Percentiles rank a stretch among this genome's conserved stretches.
Conservation (phyloP, 768 basidiomycete genomes). For the Suillus bovinus region DNA sequence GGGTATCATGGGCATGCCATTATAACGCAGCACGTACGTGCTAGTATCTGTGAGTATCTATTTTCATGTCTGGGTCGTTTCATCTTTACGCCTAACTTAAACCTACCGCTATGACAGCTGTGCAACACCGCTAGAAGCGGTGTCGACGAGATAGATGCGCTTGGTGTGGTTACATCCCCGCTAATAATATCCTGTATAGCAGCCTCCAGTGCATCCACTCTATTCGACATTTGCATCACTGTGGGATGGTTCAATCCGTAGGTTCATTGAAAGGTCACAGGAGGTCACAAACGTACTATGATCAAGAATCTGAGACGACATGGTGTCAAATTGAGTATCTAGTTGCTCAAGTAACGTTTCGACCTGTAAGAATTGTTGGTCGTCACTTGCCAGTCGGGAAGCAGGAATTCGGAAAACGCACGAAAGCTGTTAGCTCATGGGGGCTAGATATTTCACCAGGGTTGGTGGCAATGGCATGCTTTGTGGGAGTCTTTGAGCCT, state of each 20-base stretch:
- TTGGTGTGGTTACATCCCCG: slow-evolving; percentile 53
- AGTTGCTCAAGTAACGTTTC: slow-evolving; percentile 86
- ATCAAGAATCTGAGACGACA: slow-evolving; percentile 88
- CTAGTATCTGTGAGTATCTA: background rate
- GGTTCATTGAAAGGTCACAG: slow-evolving; percentile 9
- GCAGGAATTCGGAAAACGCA: slow-evolving; percentile 42
- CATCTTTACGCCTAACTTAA: background rate
- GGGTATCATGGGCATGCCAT: background rate
- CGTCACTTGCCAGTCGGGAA: slow-evolving; percentile 4
- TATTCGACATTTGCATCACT: slow-evolving; percentile 94
- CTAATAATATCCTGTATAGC: slow-evolving; percentile 93
- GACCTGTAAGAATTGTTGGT: slow-evolving; percentile 50
- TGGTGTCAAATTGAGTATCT: slow-evolving; percentile 90
- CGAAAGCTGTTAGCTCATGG: slow-evolving; percentile 92
- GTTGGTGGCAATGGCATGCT: slow-evolving; percentile 36
- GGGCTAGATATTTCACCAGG: slow-evolving; percentile 83
- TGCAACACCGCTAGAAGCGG: slow-evolving; percentile 25
- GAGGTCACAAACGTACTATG: slow-evolving; percentile 54
- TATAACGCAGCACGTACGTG: background rate
- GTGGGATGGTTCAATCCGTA: slow-evolving; percentile 13
- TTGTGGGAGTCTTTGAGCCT: slow-evolving; percentile 46
- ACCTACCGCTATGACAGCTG: background rate
- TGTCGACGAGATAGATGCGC: slow-evolving; percentile 64
- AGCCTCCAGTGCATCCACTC: slow-evolving; percentile 87
- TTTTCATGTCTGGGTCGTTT: background rate